Evolutionary conservation across 495 filamentous ascomycete genomes (phyloP), one percentile per base, ranked within the genome.

Genomic region (Neurospora sp.): DNA sequence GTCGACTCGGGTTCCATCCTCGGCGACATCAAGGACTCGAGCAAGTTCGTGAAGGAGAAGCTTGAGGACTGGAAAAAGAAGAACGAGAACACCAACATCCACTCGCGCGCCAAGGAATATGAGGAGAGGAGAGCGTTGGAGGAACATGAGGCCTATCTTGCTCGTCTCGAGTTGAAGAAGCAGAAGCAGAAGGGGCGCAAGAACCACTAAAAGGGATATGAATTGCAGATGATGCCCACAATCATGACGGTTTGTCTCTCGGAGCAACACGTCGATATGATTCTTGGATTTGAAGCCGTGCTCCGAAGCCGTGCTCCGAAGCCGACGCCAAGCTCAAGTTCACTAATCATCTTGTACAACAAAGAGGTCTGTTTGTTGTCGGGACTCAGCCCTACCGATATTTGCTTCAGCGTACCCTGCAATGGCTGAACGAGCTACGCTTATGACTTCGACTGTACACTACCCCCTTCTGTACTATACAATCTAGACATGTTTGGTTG

Each of bases 61-160:
- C 73, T 81, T 5, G 45, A 77, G 21, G 74, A 76, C 8, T 76
- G 80, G 69, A 45, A 70, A 5, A 73, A 79, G 37, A 80, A 80
- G 71, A 71, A 69, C 24, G 45, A 45, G 4, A 11, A 45, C 34
- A 71, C 77, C 21, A 39, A 24, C 15, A 74, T 78, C 13, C 69
- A 76, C 40, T 78, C 81, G 75, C 77, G 80, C 72, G 83, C 81
- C 3, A 40, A 83, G 69, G 81, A 77, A 39, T 86, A 87, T 77
- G 84, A 89, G 77, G 78, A 82, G 74, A 85, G 83, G 78, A 79
- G 82, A 38, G 81, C 80, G 28, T 74, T 78, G 39, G 83, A 86
- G 77, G 82, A 87, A 72, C 82, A 80, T 74, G 81, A 85, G 78
- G 79, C 78, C 70, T 40, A 72, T 5, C 39, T 75, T 70, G 76